Evolutionary conservation across 495 filamentous ascomycete species (phyloP).

Genomic region (Neurospora terricola): DNA sequence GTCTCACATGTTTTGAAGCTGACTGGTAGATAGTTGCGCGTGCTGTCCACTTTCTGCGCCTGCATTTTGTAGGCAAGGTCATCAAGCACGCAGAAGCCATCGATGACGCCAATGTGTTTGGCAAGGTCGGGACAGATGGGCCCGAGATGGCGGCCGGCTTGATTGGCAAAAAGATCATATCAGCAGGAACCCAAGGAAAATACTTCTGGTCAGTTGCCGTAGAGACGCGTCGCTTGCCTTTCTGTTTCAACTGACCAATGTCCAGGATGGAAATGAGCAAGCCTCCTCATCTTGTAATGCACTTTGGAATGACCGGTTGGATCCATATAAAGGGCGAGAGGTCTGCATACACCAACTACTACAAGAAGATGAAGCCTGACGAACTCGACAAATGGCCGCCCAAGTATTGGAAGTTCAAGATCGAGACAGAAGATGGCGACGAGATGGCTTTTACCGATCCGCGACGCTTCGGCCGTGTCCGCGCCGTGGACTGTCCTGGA

Average conservation of each 20-base stretch:
- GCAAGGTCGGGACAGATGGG: slow-evolving; percentile 74
- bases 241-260: neutral
- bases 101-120: slow-evolving; percentile 75
- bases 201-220: slow-evolving; percentile 65
- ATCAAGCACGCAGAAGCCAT: slow-evolving; percentile 58
- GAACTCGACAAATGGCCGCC: slow-evolving; percentile 71
- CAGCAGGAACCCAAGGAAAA: slow-evolving; percentile 80
- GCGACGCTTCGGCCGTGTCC: slow-evolving; percentile 64
- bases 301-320: slow-evolving; percentile 84
- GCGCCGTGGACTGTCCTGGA: slow-evolving; percentile 71
- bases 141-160: slow-evolving; percentile 61
- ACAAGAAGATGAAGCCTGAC: slow-evolving; percentile 52
- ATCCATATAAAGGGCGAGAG: slow-evolving; percentile 70
- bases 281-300: slow-evolving; percentile 81
- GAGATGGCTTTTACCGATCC: slow-evolving; percentile 79
- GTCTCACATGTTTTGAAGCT: neutral
- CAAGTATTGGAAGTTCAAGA: slow-evolving; percentile 75
- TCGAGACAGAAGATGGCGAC: slow-evolving; percentile 52
- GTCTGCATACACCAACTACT: slow-evolving; percentile 57
- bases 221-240: neutral
- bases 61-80: slow-evolving; percentile 72
- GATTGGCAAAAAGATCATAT: slow-evolving; percentile 64
- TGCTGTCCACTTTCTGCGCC: slow-evolving; percentile 71
- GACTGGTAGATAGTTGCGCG: slow-evolving; percentile 55
- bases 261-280: slow-evolving; percentile 36